Evolutionary conservation across 257 asterid species (phyloP).

Genomic region (Solanum peruvianum): DNA sequence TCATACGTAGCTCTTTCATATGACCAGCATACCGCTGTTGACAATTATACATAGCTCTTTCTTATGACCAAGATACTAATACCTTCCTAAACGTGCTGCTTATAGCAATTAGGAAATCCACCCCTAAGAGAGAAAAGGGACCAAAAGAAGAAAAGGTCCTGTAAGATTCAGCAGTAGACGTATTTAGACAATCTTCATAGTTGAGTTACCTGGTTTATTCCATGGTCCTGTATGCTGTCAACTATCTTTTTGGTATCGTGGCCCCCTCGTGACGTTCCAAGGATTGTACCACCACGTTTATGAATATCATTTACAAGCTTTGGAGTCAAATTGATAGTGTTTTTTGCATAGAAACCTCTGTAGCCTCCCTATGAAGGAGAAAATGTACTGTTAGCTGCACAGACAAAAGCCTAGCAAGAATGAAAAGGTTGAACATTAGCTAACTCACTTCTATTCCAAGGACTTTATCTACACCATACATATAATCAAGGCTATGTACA

Average conservation of each 20-base stretch:
- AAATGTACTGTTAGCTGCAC: constrained; percentile 6
- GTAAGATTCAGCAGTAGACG: background rate
- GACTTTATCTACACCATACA: constrained; percentile 79
- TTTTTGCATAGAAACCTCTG: constrained; percentile 84
- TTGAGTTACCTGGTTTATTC: constrained; percentile 71
- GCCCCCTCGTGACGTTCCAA: constrained; percentile 98
- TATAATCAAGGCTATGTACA: constrained; percentile 78
- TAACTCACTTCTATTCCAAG: constrained; percentile 92
- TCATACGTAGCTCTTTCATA: background rate
- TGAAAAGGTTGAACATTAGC: constrained; percentile 1
- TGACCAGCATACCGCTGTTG: background rate
- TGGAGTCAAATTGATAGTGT: constrained; percentile 65
- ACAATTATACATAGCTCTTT: background rate
- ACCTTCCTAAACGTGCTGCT: background rate
- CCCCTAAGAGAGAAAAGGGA: background rate
- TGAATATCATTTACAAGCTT: constrained; percentile 84
- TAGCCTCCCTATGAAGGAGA: constrained; percentile 74
- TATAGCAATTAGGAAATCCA: background rate
- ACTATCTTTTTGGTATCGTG: constrained; percentile 88
- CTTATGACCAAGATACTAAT: background rate
- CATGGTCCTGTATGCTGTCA: constrained; percentile 95
- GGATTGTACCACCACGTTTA: constrained; percentile 93
- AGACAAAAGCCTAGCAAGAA: background rate
- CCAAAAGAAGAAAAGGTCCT: background rate
- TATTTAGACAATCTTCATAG: constrained; percentile 6